These are phyloP conservation scores for Mortierella sp. DNA, from an alignment of 371 early-diverging fungal species.

Conservation along the genomic window DNA sequence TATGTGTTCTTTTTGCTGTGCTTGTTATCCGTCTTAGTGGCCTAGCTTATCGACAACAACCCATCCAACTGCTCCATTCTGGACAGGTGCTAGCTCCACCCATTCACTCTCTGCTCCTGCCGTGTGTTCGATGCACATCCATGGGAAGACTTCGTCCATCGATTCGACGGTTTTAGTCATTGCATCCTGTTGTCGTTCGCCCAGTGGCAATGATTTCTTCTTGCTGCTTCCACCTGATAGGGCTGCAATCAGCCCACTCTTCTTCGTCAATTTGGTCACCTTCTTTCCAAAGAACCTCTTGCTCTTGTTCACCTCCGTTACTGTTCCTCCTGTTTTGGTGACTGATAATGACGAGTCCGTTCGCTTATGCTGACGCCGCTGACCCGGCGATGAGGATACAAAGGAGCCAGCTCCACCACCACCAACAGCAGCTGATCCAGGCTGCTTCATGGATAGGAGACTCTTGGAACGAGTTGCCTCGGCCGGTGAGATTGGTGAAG, in stretches of 20 bases:
- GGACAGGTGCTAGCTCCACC: constrained; percentile 50
- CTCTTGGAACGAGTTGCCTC: constrained; percentile 8
- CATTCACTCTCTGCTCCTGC: constrained; percentile 50
- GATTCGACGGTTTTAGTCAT: constrained; percentile 49
- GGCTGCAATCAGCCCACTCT: constrained; percentile 4
- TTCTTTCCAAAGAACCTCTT: constrained; percentile 38
- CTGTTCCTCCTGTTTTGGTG: neutral
- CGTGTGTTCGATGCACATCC: constrained; percentile 55
- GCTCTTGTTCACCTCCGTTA: constrained; percentile 9
- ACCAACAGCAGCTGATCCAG: constrained; percentile 38
- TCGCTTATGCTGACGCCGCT: constrained; percentile 7
- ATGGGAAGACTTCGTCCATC: constrained; percentile 52
- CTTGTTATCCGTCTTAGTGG: constrained; percentile 2
- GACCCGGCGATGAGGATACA: constrained; percentile 20
- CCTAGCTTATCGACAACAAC: constrained; percentile 43
- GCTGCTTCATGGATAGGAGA: constrained; percentile 11
- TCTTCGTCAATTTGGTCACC: constrained; percentile 16
- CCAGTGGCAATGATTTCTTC: constrained; percentile 28
- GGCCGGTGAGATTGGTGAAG: constrained; percentile 16
- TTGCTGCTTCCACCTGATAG: constrained; percentile 18
- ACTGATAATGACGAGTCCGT: neutral
- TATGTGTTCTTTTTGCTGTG: constrained; percentile 1
- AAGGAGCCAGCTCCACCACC: constrained; percentile 47
- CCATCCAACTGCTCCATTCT: constrained; percentile 52
- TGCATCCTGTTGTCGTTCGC: constrained; percentile 40